These are phyloP conservation scores for Phaeomoniella chlamydospora DNA, from an alignment of 2,329 filamentous ascomycete genomes.

Conservation along the genomic window DNA sequence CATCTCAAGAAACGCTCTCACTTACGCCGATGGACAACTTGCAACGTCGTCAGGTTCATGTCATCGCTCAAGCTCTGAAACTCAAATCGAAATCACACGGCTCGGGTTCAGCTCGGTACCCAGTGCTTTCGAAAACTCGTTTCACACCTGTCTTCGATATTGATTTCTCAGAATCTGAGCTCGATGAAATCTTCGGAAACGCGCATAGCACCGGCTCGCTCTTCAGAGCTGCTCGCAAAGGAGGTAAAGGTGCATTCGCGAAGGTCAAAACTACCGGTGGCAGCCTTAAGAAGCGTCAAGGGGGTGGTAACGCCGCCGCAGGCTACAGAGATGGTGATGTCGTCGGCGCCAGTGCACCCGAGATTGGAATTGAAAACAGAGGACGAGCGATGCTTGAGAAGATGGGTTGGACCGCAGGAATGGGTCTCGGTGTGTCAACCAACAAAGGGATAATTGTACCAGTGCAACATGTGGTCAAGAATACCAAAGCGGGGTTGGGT, in stretches of 20 bases:
- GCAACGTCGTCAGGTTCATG: conserved; percentile 65
- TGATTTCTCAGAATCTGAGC: background rate
- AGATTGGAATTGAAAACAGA: conserved; percentile 68
- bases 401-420: conserved; percentile 91
- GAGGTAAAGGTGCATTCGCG: conserved; percentile 9
- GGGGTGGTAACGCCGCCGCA: conserved; percentile 29
- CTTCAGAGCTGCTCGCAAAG: conserved; percentile 11
- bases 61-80: conserved; percentile 58
- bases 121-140: conserved; percentile 60
- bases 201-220: background rate
- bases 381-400: conserved; percentile 83
- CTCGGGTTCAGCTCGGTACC: conserved; percentile 56
- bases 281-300: conserved; percentile 7
- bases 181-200: background rate
- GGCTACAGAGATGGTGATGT: conserved; percentile 72
- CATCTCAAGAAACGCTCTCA: conserved; percentile 27
- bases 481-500: conserved; percentile 68
- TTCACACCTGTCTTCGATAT: conserved; percentile 45
- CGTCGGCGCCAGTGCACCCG: conserved; percentile 71
- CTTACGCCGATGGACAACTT: conserved; percentile 75
- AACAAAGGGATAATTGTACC: conserved; percentile 84
- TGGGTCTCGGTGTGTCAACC: conserved; percentile 62
- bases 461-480: conserved; percentile 76
- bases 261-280: conserved; percentile 7
- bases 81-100: conserved; percentile 78